A percentile compares a stretch with the other conserved stretches of the same genome.
Conservation (phyloP, 225 moss, liverwort and hornwort genomes). For the Ulota crispa region DNA sequence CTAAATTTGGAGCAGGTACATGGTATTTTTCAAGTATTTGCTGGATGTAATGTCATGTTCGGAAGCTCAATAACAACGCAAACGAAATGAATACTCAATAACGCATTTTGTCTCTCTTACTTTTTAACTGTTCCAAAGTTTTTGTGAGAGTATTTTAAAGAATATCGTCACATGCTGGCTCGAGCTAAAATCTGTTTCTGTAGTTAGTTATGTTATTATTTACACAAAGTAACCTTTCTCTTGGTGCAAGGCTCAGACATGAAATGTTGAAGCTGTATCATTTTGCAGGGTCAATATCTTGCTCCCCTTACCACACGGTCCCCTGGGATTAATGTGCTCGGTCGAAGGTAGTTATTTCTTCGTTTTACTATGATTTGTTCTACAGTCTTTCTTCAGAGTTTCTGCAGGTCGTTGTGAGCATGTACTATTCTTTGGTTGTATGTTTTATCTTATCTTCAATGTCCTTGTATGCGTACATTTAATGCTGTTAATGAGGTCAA, state of each 20-base stretch:
- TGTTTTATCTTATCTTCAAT: background rate
- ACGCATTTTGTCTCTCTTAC: background rate
- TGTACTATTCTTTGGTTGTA: background rate
- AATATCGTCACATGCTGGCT: background rate
- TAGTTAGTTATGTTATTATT: background rate
- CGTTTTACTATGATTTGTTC: background rate
- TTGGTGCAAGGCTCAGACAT: background rate
- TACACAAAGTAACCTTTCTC: background rate
- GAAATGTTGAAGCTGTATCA: background rate
- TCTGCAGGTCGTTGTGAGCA: background rate
- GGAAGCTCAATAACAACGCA: background rate
- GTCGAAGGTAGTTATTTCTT: constrained; percentile 63
- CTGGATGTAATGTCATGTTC: background rate
- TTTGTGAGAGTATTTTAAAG: background rate
- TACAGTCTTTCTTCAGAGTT: background rate
- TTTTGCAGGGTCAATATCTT: constrained; percentile 75
- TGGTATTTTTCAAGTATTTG: background rate
- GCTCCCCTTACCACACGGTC: constrained; percentile 79
- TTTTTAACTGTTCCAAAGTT: background rate
- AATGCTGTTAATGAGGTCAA: background rate
- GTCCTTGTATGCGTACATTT: background rate
- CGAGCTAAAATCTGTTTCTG: background rate
- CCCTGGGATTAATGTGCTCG: constrained; percentile 81
- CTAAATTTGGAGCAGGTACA: constrained; percentile 93
- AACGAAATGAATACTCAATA: background rate